Percentiles rank a stretch among this genome's conserved stretches.
Conservation (phyloP, 495 filamentous ascomycete species). For the Aspergillus homomorphus region DNA sequence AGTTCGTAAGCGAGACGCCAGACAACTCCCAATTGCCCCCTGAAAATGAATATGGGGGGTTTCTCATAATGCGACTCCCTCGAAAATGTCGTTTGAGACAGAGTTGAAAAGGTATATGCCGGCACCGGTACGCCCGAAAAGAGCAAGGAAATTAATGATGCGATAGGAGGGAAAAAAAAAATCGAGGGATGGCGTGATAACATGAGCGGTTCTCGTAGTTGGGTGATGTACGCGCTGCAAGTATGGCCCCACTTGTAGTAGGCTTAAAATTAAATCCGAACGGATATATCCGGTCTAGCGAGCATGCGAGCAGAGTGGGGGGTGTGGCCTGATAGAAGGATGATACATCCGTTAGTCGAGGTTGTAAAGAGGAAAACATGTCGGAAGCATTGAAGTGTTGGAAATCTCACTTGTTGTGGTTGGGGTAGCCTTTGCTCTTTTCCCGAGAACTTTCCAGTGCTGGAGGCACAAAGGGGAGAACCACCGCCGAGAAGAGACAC, state of each 20-base stretch:
- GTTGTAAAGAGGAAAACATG: not conserved
- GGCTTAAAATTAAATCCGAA: conserved; percentile 4
- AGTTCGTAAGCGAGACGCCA: not conserved
- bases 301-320: conserved; percentile 48
- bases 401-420: conserved; percentile 36
- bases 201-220: not conserved
- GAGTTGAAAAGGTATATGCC: conserved; percentile 3
- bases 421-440: conserved; percentile 33
- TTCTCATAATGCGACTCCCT: not conserved
- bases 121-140: conserved; percentile 11
- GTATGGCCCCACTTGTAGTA: conserved; percentile 1
- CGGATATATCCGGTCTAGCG: conserved; percentile 25
- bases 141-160: conserved; percentile 5
- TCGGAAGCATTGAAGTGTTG: too few species aligned
- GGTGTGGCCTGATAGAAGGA: conserved; percentile 25
- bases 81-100: not conserved
- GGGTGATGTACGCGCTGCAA: not conserved
- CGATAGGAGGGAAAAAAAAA: not conserved
- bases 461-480: conserved; percentile 45
- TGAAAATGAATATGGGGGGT: not conserved
- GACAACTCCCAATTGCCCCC: not conserved
- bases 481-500: conserved; percentile 41
- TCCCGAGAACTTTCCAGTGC: conserved; percentile 45
- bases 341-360: not conserved
- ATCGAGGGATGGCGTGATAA: not conserved